Evolutionary conservation across 352 stramenopile genomes (phyloP), one percentile per base, ranked within the genome.

Genomic region (Aphanomyces astaci): DNA sequence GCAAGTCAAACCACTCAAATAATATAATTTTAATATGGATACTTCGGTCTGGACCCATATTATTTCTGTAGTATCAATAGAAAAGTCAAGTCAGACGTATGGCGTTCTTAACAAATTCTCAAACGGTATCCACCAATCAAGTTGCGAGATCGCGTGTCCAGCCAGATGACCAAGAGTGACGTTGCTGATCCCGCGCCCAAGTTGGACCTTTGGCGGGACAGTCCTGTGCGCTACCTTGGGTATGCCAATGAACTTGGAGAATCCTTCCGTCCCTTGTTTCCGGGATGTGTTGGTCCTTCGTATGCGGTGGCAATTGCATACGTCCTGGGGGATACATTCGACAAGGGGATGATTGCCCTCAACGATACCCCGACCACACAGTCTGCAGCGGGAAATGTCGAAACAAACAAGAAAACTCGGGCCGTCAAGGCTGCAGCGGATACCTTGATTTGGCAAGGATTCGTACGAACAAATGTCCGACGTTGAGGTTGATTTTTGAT

Each of bases 221-320:
- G 86, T 55, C 76, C 88, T n/a, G 71, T 96, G 70, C 82, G 89
- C 25, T 94, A 95, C 73, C 51, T 95, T 53, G 89, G 89, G 48
- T 96, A 96, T 66, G 80, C 89, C 51, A 96, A 96, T 69, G 89
- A 96, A 70, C 71, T 95, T 19, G 88, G 88, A 66, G 88, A 96
- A 72, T 90, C 82, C 3, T 96, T 96, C 70, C 81, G 84, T 1
- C 88, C 87, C 22, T 79, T 96, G 63, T 74, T 80, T 39, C 86
- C 88, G 32, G 71, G 70, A n/a, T 64, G 88, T 43, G 84, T 95
- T 28, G 64, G 73, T 22, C 80, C 86, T 28, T 94, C 84, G 30
- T 96, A 96, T 66, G 74, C 59, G 4, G 82, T 93, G 19, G 86
- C 87, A 11, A 90, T 95, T 51, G 84, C 77, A 4, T 96, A 96